A percentile compares a stretch with the other conserved stretches of the same genome.
Evolutionary conservation across 257 asterid species (phyloP).

Genomic region (Jasminum sambac): DNA sequence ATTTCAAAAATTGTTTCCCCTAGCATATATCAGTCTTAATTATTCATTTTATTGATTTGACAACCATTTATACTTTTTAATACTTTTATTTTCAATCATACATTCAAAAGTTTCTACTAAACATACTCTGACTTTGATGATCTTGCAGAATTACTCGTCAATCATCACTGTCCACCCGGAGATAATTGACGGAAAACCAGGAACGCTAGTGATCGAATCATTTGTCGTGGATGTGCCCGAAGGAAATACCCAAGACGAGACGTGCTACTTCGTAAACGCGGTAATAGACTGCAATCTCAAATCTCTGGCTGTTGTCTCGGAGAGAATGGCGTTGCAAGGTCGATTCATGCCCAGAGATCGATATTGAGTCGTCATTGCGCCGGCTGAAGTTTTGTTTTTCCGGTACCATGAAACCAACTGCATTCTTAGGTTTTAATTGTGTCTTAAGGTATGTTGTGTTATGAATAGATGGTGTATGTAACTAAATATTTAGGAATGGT

Average conservation of each 20-base stretch:
- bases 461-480: not conserved
- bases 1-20: too few species aligned
- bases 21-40: too few species aligned
- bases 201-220: slow-evolving; percentile 69
- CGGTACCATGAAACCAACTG: too few species aligned
- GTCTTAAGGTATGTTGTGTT: not conserved
- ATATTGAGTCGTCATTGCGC: not conserved
- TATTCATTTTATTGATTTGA: too few species aligned
- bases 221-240: slow-evolving; percentile 84
- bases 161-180: slow-evolving; percentile 68
- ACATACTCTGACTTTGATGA: not conserved
- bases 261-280: slow-evolving; percentile 82
- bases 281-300: slow-evolving; percentile 82
- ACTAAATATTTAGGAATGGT: not conserved
- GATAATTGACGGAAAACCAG: slow-evolving; percentile 53
- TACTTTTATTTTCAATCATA: too few species aligned
- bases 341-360: not conserved
- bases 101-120: too few species aligned
- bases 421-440: not conserved
- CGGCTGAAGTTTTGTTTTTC: not conserved
- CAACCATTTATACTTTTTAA: too few species aligned
- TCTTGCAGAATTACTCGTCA: slow-evolving; percentile 81
- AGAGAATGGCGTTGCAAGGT: slow-evolving; percentile 66
- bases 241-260: slow-evolving; percentile 81
- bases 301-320: slow-evolving; percentile 73